These are phyloP conservation scores for Lodderomyces pseudojiufengensis DNA, from an alignment of 1,139 yeast species.

Conservation along the genomic window DNA sequence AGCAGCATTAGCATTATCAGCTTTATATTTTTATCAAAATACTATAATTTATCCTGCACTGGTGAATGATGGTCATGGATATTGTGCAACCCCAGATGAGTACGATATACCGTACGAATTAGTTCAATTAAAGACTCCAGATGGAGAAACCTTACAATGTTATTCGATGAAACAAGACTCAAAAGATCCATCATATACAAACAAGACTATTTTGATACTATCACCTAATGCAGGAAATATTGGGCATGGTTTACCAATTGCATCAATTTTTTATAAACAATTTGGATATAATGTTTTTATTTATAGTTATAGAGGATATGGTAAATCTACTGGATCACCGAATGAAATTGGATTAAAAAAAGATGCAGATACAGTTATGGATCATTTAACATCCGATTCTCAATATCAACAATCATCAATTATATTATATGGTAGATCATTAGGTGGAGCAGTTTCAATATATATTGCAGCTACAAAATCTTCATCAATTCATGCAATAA, in stretches of 20 bases:
- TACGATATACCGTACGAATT: conserved; percentile 69
- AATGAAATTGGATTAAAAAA: conserved; percentile 74
- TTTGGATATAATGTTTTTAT: conserved; percentile 78
- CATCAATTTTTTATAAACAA: conserved; percentile 60
- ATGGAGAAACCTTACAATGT: conserved; percentile 51
- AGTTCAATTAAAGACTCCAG: conserved; percentile 59
- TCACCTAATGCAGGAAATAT: conserved; percentile 98
- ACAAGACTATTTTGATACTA: conserved; percentile 71
- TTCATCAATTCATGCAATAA: conserved; percentile 52
- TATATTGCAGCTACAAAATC: conserved; percentile 66
- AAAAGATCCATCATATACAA: conserved; percentile 36
- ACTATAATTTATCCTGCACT: conserved; percentile 77
- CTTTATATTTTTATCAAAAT: conserved; percentile 65
- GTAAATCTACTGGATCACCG: conserved; percentile 75
- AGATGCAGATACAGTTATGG: conserved; percentile 75
- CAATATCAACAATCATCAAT: conserved; percentile 52
- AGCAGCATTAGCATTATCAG: conserved; percentile 43
- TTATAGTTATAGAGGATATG: conserved; percentile 91
- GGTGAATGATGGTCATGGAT: conserved; percentile 70
- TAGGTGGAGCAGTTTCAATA: conserved; percentile 94
- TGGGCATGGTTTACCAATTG: conserved; percentile 87
- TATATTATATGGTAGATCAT: conserved; percentile 79
- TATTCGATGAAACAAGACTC: conserved; percentile 48
- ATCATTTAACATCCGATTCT: conserved; percentile 53
- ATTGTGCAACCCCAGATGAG: conserved; percentile 75